A percentile compares a stretch with the other conserved stretches of the same genome.
phyloP scores from a whole-genome alignment of 495 filamentous ascomycete species.

The Penicillium canariense region DNA sequence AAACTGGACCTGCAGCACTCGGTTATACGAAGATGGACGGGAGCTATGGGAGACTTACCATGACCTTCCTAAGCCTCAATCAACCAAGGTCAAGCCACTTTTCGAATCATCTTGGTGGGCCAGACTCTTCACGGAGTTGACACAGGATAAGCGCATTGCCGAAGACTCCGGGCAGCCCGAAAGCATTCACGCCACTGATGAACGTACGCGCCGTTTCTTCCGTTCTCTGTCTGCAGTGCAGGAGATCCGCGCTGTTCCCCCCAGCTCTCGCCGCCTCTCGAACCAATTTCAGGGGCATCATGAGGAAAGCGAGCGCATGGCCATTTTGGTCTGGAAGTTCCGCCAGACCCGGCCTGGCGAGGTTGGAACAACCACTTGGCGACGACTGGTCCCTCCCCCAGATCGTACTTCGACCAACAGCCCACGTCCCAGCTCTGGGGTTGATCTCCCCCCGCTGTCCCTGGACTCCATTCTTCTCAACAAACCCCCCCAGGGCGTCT shows the following conservation, averaged over 20 bases:
- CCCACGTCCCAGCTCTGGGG: slow-evolving; percentile 31
- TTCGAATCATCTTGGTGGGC: slow-evolving; percentile 54
- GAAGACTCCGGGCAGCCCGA: slow-evolving; percentile 38
- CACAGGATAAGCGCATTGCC: slow-evolving; percentile 37
- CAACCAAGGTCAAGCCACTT: slow-evolving; percentile 44
- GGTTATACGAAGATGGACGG: slow-evolving; percentile 44
- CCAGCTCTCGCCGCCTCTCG: slow-evolving; percentile 31
- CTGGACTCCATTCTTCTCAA: slow-evolving; percentile 40
- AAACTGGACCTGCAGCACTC: slow-evolving; percentile 48
- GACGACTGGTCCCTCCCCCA: slow-evolving; percentile 44
- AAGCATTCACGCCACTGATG: slow-evolving; percentile 33
- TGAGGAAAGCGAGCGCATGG: slow-evolving; percentile 44
- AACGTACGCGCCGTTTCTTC: slow-evolving; percentile 39
- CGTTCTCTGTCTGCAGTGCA: slow-evolving; percentile 49
- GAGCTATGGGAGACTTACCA: slow-evolving; percentile 34
- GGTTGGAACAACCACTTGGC: slow-evolving; percentile 54
- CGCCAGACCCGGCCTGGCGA: slow-evolving; percentile 42
- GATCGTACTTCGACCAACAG: slow-evolving; percentile 40
- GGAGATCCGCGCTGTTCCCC: slow-evolving; percentile 43
- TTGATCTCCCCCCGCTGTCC: slow-evolving; percentile 43
- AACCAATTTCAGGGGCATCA: slow-evolving; percentile 30
- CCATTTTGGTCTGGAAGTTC: slow-evolving; percentile 55
- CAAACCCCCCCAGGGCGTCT: slow-evolving; percentile 34
- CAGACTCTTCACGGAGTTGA: slow-evolving; percentile 41
- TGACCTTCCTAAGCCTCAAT: slow-evolving; percentile 34